Evolutionary conservation across 805 yeast species (phyloP), one percentile per base, ranked within the genome.

Genomic region (Sugiyamaella floridensis): DNA sequence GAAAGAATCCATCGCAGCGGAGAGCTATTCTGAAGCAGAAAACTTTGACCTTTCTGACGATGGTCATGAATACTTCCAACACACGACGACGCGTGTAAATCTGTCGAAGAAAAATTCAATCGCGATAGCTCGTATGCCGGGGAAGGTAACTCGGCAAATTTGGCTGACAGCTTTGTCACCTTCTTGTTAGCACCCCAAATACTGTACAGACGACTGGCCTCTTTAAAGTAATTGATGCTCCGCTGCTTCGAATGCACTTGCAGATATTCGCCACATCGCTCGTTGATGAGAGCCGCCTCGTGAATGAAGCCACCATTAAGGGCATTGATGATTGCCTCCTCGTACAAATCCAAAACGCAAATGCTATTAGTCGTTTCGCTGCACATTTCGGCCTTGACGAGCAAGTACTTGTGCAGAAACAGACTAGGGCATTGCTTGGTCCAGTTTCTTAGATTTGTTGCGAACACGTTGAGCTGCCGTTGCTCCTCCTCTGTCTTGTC

Each of bases 321-420:
- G 1, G 78, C 74, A 3, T 54, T 48, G n/a, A 70, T 73, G n/a
- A 76, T 67, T 0, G 80, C 75, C 20, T 67, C 71, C 49, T 76
- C 78, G 58, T 72, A 78, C 15, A 64, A 55, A 53, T 78, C 81
- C 8, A 78, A 59, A 2, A 71, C 65, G 19, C 67, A 72, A 18
- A 78, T 58, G 16, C 70, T 69, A 4, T 72, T 59, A 2, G 53
- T 54, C 4, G 59, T 58, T 2, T 61, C 59, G 8, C 63, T 53
- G 22, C 51, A 59, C 49, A 63, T 14, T 49, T 72, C 64, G 1
- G 78, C 78, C 40, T 66, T 60, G 15, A 76, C 55, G 6, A 71
- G 53, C 41, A 67, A 50, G 48, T 62, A 62, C 58, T 74, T 76
- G n/a, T 75, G 58, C 7, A 65, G 64, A 58, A 76, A 77, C 28